Evolutionary conservation across 495 filamentous ascomycete species (phyloP), one percentile per base, ranked within the genome.

Genomic region (Penicillium lagena): DNA sequence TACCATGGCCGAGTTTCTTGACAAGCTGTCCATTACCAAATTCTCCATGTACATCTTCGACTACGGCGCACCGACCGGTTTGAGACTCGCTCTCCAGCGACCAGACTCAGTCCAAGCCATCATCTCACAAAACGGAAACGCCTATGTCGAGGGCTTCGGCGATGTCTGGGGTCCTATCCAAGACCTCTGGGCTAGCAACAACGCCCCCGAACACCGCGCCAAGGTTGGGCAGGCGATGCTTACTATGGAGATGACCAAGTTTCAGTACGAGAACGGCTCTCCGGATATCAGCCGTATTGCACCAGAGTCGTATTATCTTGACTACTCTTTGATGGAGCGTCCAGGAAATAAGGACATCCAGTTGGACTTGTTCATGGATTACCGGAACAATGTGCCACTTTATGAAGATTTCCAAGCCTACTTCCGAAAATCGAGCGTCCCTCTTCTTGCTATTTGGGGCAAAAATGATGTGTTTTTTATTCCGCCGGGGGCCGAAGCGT

Each of bases 1-100:
- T 13, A 73, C 71, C n/a, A 63, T 81, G 7, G 53, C 47, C 6
- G 66, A 62, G 7, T 78, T 81, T 44, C 55, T 79, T 14, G 63
- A 70, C 14, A 52, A 58, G 14, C 62, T 79, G 11, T 48, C 58
- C 9, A 63, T 82, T 35, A 51, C 40, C 7, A 71, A 63, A 30
- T 82, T 74, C 59, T 62, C 70, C 12, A 51, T 83, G 22, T 86
- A 81, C 57, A 72, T 84, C 46, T 85, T 85, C 55, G 81, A 86
- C 63, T 84, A 83, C 59, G 81, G 81, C 31, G 78, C 81, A 1
- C 79, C 81, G 0, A 67, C 66, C 10, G 80, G 69, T 4, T 57
- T 82, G 9, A 67, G 76, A 6, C 59, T 83, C 9, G 78, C 80
- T 0, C 63, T 82, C 7, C 39, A 67, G 15, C 62, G 71, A 4